Evolutionary conservation across 768 basidiomycete genomes (phyloP).

Genomic region (Russula virescens): DNA sequence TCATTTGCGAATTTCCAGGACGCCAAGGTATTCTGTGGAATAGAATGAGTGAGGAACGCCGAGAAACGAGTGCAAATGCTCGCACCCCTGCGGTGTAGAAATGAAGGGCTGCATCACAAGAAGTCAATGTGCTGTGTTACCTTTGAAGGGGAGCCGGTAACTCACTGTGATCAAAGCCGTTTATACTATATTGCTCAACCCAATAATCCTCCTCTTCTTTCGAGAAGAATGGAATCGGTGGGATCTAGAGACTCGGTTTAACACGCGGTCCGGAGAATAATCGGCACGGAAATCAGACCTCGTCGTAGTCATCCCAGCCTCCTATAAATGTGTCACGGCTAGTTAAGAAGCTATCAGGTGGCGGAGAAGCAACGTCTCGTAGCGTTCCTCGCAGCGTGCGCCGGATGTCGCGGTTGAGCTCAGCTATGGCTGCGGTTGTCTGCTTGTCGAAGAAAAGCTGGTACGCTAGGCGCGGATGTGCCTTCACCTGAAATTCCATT

Average conservation of each 20-base stretch:
- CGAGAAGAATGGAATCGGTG: conserved; percentile 55
- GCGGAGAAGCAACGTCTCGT: conserved; percentile 47
- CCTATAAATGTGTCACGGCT: conserved; percentile 45
- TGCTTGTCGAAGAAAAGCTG: conserved; percentile 49
- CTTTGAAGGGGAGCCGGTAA: conserved; percentile 16
- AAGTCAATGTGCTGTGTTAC: background rate
- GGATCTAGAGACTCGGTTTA: conserved; percentile 39
- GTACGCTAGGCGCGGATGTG: conserved; percentile 53
- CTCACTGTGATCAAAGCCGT: conserved; percentile 59
- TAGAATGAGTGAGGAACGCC: background rate
- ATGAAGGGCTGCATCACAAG: conserved; percentile 43
- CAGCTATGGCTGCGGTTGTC: conserved; percentile 42
- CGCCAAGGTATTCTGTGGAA: conserved; percentile 35
- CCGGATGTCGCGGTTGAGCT: conserved; percentile 52
- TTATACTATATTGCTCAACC: conserved; percentile 51
- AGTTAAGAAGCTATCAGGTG: conserved; percentile 50
- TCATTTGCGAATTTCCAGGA: conserved; percentile 35
- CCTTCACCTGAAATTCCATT: conserved; percentile 34
- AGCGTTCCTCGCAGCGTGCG: conserved; percentile 54
- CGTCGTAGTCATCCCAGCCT: conserved; percentile 44
- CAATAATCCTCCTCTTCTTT: conserved; percentile 64
- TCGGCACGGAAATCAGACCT: conserved; percentile 30
- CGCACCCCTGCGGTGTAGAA: conserved; percentile 56
- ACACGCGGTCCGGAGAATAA: background rate
- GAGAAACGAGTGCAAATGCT: conserved; percentile 1